phyloP scores from a whole-genome alignment of 2,329 filamentous ascomycete species.

The Xylaria sp. region DNA sequence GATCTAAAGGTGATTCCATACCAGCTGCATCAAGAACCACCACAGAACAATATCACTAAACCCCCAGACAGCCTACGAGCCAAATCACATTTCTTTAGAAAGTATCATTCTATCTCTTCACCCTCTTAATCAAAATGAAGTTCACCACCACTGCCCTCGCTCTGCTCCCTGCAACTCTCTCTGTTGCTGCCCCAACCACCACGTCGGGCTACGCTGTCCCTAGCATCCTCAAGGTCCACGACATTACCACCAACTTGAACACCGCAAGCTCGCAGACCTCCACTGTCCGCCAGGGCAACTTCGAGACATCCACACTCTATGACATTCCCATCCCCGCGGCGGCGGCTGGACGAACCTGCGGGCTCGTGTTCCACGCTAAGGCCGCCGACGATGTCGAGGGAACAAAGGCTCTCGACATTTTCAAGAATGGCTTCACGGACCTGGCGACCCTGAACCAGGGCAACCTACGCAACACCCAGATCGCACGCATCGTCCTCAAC shows the following conservation, averaged over 20 bases:
- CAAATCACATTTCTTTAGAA: background rate
- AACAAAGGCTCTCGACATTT: constrained; percentile 42
- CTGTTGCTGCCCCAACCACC: constrained; percentile 43
- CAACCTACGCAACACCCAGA: constrained; percentile 43
- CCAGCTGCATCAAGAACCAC: constrained; percentile 17
- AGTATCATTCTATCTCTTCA: constrained; percentile 5
- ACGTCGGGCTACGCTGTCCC: constrained; percentile 42
- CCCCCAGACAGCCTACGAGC: background rate
- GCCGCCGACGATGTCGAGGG: constrained; percentile 37
- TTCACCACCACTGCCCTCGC: constrained; percentile 40
- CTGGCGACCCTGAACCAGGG: constrained; percentile 39
- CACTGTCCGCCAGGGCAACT: constrained; percentile 38
- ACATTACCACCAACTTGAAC: constrained; percentile 42
- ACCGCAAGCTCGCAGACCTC: constrained; percentile 2
- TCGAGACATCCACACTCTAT: constrained; percentile 46
- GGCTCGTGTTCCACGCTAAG: constrained; percentile 41
- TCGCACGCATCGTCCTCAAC: constrained; percentile 44
- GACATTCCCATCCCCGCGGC: constrained; percentile 44
- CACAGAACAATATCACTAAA: constrained; percentile 7
- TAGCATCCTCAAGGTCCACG: constrained; percentile 44
- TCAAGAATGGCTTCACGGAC: constrained; percentile 43
- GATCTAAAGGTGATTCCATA: background rate
- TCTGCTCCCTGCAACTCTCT: constrained; percentile 43
- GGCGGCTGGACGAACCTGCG: constrained; percentile 43
- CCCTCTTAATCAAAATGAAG: constrained; percentile 43